Base-by-base conservation (phyloP, 306 rosid genomes). In the Castanea mollissima region DNA sequence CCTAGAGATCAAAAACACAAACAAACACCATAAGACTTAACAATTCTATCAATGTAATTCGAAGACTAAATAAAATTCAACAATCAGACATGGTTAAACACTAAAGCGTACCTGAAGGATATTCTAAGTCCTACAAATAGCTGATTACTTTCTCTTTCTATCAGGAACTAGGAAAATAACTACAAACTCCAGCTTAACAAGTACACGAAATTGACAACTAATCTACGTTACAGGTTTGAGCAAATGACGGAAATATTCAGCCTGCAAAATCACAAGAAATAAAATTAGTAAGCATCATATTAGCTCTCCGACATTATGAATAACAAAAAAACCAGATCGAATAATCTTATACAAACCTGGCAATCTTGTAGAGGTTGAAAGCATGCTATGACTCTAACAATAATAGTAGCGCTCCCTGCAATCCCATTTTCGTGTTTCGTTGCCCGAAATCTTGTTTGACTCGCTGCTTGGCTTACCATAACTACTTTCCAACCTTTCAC, bases 401-500 rank as follows among this genome's bases (percentile, higher is more conserved):
- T 86, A 38, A 96, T 96, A 88, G 98, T 89, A 79, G 98, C 85
- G 73, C 86, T 69, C 81, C 99, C 99, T 63, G 94, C 91, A 73
- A 74, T 87, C 88, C 98, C 99, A 87, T 83, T 96, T 79, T 91
- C 97, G 67, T 96, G 96, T 93, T 93, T 96, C 92, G 89, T 90
- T 83, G 99, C 97, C 88, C 99, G 91, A 90, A 96, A 96, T 96
- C 91, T 96, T 80, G 99, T 96, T 88, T 96, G 97, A 80, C 93
- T 83, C 51, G 99, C 99, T 85, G 99, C 96, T 96, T 96, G 99
- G 96, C 97, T 80, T 83, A 93, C 99, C 99, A 96, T 93, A 87
- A 93, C 99, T 96, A 96, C 90, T 83, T 80, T 87, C 85, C 82
- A 77, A 81, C 91, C 89, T 92, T 86, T 88, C 74, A 76, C 85